Evolutionary conservation across 192 early-diverging fungal genomes (phyloP).

Genomic region (Ambispora gerdemannii): DNA sequence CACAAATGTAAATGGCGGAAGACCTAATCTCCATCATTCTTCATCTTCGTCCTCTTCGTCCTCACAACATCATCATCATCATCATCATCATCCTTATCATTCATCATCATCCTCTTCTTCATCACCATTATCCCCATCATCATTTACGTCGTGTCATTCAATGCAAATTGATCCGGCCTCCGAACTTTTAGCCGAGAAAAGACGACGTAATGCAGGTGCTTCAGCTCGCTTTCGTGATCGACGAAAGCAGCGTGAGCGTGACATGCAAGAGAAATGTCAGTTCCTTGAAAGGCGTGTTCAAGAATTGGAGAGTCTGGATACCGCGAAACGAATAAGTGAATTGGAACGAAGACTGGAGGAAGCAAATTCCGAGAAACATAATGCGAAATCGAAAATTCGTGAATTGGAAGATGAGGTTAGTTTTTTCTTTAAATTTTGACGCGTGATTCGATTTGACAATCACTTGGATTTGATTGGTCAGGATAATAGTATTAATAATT

Average conservation of each 20-base stretch:
- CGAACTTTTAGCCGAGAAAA: constrained; percentile 56
- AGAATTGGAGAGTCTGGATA: constrained; percentile 37
- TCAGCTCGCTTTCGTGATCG: constrained; percentile 64
- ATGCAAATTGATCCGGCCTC: constrained; percentile 33
- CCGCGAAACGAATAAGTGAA: constrained; percentile 20
- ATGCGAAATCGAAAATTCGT: not conserved
- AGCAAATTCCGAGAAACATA: constrained; percentile 4
- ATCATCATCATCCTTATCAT: constrained; percentile 18
- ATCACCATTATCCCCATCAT: constrained; percentile 25
- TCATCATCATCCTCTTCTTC: not conserved
- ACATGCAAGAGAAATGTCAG: constrained; percentile 52
- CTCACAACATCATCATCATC: not conserved
- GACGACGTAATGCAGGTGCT: constrained; percentile 61
- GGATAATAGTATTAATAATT: not conserved
- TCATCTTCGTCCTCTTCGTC: not conserved
- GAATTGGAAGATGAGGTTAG: constrained; percentile 30
- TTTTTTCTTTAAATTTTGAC: not conserved
- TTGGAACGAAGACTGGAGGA: constrained; percentile 30
- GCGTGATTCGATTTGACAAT: not conserved
- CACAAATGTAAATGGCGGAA: not conserved
- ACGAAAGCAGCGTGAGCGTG: constrained; percentile 60
- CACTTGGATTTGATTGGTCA: not conserved
- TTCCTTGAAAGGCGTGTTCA: constrained; percentile 42
- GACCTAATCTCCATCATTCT: not conserved
- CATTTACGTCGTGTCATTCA: not conserved